Base-by-base conservation (phyloP, 306 rosid species). In the Amphicarpaea edgeworthii region DNA sequence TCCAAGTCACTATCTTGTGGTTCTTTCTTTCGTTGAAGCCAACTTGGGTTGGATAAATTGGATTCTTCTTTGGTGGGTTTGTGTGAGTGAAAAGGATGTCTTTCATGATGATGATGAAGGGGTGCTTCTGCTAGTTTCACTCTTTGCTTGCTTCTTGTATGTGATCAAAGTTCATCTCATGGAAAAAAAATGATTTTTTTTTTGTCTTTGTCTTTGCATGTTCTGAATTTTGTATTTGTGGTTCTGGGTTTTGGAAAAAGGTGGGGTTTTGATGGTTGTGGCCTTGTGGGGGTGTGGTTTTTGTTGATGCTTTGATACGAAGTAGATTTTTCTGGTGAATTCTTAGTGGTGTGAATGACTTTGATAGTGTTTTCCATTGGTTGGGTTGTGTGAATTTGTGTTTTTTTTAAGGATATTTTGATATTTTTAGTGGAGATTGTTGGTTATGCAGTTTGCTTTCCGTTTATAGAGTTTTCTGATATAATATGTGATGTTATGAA, bases 241-340 rank as follows among this genome's bases (percentile, higher is more conserved):
- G 28, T 58, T 77, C 68, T 58, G 45, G 68, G 61, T 72, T 0
- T 42, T 77, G 21, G 9, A 9, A 26, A 70, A 85, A 50, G 78
- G 50, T 45, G 49, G 15, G 61, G 24, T 47, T 38, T 73, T 21
- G 16, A 34, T 37, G 69, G 28, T n/a, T 79, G 11, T 68, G 32
- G 50, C 63, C 21, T n/a, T 79, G 11, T 68, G 32, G 50, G 24
- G 12, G 0, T 69, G 19, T 10, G 20, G 38, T 14, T 65, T 57
- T 28, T 40, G 28, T 2, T 58, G 28, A 6, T 16, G 16, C 63
- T 28, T 28, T 20, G 42, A 47, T 49, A 41, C 4, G 32, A 6
- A 49, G 40, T 26, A 54, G 3, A 23, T 41, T 72, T 78, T 66
- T 28, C 42, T 58, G 69, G 49, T 43, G 71, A 42, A 70, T 26